Evolutionary conservation across 805 yeast genomes (phyloP), one percentile per base, ranked within the genome.

Genomic region (Ogataea neopini): DNA sequence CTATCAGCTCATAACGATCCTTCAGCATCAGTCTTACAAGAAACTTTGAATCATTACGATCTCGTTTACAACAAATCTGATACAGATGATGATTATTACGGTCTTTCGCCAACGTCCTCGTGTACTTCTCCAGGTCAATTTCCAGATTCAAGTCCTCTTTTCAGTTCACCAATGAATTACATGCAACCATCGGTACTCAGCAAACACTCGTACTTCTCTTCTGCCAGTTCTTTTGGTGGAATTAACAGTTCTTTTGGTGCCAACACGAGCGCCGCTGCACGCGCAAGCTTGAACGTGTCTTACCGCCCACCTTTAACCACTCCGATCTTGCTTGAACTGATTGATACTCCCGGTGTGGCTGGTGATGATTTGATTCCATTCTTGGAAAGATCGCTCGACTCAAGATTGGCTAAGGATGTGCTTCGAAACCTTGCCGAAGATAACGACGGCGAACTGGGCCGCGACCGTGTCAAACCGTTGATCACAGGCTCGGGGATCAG

Each of bases 401-500:
- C 84, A 34, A 74, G 80, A 51, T 62, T 86, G 34, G 84, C 82
- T 39, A 76, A 74, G 41, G 82, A 80, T 26, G 74, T 81, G 11
- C 64, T 86, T 23, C 73, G 74, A 40, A 84, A 84, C 43, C 66
- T 86, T 42, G 86, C 86, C 4, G 72, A 80, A 50, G 84, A 51
- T 25, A 41, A 45, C 32, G 56, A 58, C 33, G 54, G 54, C 1
- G 44, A 43, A 6, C 43, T 40, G 20, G 56, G 51, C 29, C 53
- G 70, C 33, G 61, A 66, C 2, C 45, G 66, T 10, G 83, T 88
- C 5, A 81, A 80, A 44, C 86, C 91, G 2, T 62, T 86, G 46
- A 63, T 86, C 10, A 87, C 84, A 3, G 92, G 89, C 4, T 81
- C 88, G 32, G 94, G 94, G 1, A 87, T 90, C 4, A 78, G 88